Evolutionary conservation across 345 rosid species (phyloP), one percentile per base, ranked within the genome.

Genomic region (Salix viminalis): DNA sequence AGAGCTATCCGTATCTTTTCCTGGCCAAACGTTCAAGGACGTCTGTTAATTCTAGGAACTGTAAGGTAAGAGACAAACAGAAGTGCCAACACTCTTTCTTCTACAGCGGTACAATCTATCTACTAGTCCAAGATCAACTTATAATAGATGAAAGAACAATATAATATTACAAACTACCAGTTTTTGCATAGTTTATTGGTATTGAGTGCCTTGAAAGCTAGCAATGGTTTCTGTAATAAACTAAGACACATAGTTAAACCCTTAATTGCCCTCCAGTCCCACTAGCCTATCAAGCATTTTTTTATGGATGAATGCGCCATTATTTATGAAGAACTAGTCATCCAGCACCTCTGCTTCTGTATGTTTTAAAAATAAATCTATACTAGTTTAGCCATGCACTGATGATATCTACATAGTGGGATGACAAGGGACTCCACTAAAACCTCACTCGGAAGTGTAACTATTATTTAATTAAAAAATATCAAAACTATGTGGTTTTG

Each of bases 1-100:
- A 88, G 86, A n/a, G 91, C 89, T 60, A 88, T 58, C 58, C 91
- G 78, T 28, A 88, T 75, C 76, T 87, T 85, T 81, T 88, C 88
- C 89, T 88, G 88, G 12, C 44, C 72, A 73, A 65, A 69, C 69
- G 82, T 28, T 67, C 44, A 39, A 66, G 58, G 7, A 28, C 3
- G 69, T 32, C 18, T 26, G 69, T 66, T 32, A 66, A 30, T 19
- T 34, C 41, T 3, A 66, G 52, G 52, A 58, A 58, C 64, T 58
- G 28, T 23, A 3, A 58, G 11, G 3, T n/a, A 23, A 46, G 52
- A 15, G 52, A 46, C 52, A 46, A 46, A 13, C 18, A 46, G 6
- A 13, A 4, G 52, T 46, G 4, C 62, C 62, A 58, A n/a, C 62
- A 23, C 28, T n/a, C 15, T 58, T 10, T 58, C 62, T 58, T n/a